Evolutionary conservation across 129 eudicot genomes (phyloP), one percentile per base, ranked within the genome.

Genomic region (Escallonia rubra): DNA sequence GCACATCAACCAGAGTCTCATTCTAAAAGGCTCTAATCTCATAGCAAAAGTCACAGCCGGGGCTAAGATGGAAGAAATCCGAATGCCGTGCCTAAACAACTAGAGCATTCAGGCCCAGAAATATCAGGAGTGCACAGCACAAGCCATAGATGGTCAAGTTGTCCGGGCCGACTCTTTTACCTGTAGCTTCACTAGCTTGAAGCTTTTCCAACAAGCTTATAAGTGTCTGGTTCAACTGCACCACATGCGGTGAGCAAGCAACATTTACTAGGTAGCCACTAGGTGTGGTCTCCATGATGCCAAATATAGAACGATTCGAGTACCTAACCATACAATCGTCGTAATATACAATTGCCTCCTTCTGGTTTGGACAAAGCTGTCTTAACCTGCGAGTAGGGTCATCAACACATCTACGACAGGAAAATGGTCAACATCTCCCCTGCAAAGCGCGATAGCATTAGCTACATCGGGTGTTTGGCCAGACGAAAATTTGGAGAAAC

Each of bases 311-410:
- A 2, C 7, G 73, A 45, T 82, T 79, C 5, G 87, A 76, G 57
- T 81, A 81, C 10, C 79, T 74, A 11, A 85, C 2, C 79, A 70
- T 76, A 61, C 91, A 85, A 1, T 38, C 47, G 6, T 65, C 77
- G 13, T 61, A 62, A 66, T 75, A 71, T 3, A 38, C 50, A 41
- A 69, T 46, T 10, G 82, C 87, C 61, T 59, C 84, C 14, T 65
- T 74, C 46, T 62, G 53, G 23, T 60, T 55, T 0, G 84, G 80
- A 42, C 87, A 85, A 6, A 5, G 14, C 13, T 45, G 54, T 53
- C 66, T 7, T 39, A 82, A 4, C 5, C n/a, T 2, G 4, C 59
- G 13, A 11, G 7, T 49, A 40, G 59, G 2, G 14, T 46, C 8
- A 7, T 47, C 8, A 56, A 76, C 46, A 51, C 77, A 77, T 2